Evolutionary conservation across 179 eudicot species (phyloP).

Genomic region (Beta corolliflora): DNA sequence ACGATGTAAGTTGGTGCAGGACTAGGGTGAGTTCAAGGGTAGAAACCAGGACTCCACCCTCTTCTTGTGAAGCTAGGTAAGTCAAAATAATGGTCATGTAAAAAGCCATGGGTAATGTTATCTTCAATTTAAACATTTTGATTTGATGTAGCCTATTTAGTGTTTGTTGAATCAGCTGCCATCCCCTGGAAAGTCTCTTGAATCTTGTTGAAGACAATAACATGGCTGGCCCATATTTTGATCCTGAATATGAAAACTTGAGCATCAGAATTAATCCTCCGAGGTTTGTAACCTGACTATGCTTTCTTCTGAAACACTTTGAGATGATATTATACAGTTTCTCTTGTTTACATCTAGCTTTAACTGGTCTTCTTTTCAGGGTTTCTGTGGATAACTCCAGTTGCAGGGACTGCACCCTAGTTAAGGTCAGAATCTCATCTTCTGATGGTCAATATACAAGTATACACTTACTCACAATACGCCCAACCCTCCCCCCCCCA

Average conservation of each 20-base stretch:
- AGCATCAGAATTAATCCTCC: conserved; percentile 84
- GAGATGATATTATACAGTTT: neutral
- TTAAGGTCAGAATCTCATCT: conserved; percentile 53
- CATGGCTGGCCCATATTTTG: conserved; percentile 70
- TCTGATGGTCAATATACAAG: neutral
- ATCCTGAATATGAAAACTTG: conserved; percentile 76
- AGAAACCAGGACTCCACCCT: conserved; percentile 37
- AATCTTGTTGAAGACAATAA: neutral
- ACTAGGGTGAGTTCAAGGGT: conserved; percentile 38
- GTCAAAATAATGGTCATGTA: neutral
- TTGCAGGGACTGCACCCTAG: conserved; percentile 74
- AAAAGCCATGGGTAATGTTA: neutral
- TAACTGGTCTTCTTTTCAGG: conserved; percentile 44
- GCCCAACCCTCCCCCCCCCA: neutral
- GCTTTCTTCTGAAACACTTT: conserved; percentile 2
- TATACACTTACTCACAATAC: no score
- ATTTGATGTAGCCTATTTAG: neutral
- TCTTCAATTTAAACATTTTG: neutral
- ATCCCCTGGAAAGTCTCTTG: conserved; percentile 13
- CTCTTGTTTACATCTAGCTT: conserved; percentile 1
- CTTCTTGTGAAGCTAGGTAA: conserved; percentile 20
- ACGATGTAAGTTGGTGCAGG: conserved; percentile 27
- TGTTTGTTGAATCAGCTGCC: conserved; percentile 14
- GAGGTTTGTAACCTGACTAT: conserved; percentile 41
- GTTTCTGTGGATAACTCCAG: conserved; percentile 74